These are phyloP conservation scores for Annulohypoxylon maeteangense DNA, from an alignment of 495 filamentous ascomycete genomes.

Conservation along the genomic window DNA sequence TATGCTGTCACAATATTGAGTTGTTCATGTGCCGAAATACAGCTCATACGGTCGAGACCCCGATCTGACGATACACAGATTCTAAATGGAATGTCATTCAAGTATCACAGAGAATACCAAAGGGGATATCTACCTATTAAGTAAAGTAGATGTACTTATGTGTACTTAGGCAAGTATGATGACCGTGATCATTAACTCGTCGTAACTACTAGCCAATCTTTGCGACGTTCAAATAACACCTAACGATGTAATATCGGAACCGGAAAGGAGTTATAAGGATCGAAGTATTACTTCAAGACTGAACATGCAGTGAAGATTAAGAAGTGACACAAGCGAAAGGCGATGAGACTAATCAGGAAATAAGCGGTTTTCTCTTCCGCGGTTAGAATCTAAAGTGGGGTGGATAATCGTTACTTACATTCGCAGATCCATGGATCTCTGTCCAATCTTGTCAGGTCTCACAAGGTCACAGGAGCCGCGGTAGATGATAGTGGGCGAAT, in stretches of 20 bases:
- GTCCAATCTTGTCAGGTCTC: constrained; percentile 5
- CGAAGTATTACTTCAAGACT: not conserved
- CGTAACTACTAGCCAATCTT: not conserved
- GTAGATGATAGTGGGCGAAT: constrained; percentile 18
- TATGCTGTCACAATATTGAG: not conserved
- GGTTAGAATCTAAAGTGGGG: constrained; percentile 24
- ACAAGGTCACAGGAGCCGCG: constrained; percentile 17
- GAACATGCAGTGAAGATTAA: constrained; percentile 6
- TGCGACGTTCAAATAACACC: not conserved
- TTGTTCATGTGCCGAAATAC: not conserved
- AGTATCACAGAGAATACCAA: not conserved
- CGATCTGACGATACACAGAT: not conserved
- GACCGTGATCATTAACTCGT: not conserved
- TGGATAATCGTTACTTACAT: constrained; percentile 17
- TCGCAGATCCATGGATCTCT: constrained; percentile 20
- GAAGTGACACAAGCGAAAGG: constrained; percentile 26
- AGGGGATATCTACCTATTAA: not conserved
- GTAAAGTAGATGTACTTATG: no score
- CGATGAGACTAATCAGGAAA: constrained; percentile 28
- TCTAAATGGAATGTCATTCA: not conserved
- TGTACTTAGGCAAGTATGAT: not conserved
- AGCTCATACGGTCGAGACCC: not conserved
- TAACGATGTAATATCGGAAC: constrained; percentile 9
- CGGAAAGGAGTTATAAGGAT: not conserved
- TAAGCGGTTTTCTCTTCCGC: constrained; percentile 13